A percentile compares a stretch with the other conserved stretches of the same genome.
Evolutionary conservation across 2,329 filamentous ascomycete species (phyloP).

Genomic region (Penicillium sp.): DNA sequence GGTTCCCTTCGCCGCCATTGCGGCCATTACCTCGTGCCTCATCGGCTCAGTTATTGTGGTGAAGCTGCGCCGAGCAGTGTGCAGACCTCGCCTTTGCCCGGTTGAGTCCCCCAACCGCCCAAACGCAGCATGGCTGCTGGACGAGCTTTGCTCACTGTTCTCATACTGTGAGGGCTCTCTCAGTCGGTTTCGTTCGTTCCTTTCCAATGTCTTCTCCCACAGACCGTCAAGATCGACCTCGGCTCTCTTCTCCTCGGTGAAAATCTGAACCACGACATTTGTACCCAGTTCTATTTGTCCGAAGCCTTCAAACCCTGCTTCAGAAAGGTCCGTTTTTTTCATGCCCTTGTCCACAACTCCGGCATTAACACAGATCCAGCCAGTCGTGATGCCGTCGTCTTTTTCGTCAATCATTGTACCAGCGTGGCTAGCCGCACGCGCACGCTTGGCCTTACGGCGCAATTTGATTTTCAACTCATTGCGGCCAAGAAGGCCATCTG

Average conservation of each 20-base stretch:
- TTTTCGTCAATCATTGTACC: constrained; percentile 52
- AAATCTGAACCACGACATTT: constrained; percentile 63
- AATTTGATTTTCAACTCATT: constrained; percentile 89
- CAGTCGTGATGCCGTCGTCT: constrained; percentile 84
- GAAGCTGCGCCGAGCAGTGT: constrained; percentile 14
- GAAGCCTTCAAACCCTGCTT: constrained; percentile 63
- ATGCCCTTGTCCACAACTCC: constrained; percentile 57
- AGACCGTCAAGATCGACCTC: constrained; percentile 62
- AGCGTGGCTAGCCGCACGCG: constrained; percentile 69
- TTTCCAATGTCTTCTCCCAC: constrained; percentile 49
- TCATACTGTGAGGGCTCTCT: constrained; percentile 25
- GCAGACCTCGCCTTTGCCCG: constrained; percentile 26
- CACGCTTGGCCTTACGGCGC: constrained; percentile 69
- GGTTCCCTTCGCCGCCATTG: not conserved
- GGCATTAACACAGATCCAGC: constrained; percentile 93
- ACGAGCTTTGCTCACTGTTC: constrained; percentile 16
- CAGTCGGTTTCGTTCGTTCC: constrained; percentile 31
- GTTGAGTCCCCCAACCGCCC: constrained; percentile 14
- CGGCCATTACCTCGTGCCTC: constrained; percentile 1
- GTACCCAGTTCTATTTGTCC: constrained; percentile 54
- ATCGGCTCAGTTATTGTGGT: not conserved
- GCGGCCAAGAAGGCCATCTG: constrained; percentile 81
- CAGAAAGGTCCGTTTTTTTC: constrained; percentile 24
- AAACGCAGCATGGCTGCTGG: constrained; percentile 17
- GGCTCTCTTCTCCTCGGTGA: constrained; percentile 63